Percentiles rank a stretch among this genome's conserved stretches.
These are phyloP conservation scores for Aspergillus brasiliensis DNA, from an alignment of 2,329 filamentous ascomycete genomes.

Conservation along the genomic window DNA sequence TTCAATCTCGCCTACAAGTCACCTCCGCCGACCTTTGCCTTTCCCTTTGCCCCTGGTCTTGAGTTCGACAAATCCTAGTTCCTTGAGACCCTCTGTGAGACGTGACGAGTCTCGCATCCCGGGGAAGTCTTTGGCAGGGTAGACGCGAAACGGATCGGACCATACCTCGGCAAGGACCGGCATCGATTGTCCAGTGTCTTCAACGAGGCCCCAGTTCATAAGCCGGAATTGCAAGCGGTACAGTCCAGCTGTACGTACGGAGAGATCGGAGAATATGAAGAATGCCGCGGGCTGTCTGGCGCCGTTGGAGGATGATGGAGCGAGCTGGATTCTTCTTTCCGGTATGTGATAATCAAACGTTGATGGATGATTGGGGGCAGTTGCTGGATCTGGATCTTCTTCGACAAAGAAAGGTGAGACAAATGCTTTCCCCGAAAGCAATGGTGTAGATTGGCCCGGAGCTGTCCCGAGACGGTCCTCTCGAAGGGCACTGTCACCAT, in stretches of 20 bases:
- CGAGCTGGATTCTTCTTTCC: conserved; percentile 3
- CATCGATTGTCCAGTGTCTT: conserved; percentile 38
- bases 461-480: conserved; percentile 19
- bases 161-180: conserved; percentile 43
- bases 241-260: conserved; percentile 47
- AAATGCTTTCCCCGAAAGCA: conserved; percentile 43
- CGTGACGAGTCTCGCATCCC: conserved; percentile 46
- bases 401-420: conserved; percentile 47
- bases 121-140: conserved; percentile 48
- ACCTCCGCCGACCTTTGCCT: conserved; percentile 35
- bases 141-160: conserved; percentile 47
- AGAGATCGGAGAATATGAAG: conserved; percentile 53
- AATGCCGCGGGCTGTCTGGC: conserved; percentile 42
- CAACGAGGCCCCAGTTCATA: conserved; percentile 44
- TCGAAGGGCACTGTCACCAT: conserved; percentile 14
- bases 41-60: conserved; percentile 43
- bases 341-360: conserved; percentile 15
- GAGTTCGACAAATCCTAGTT: conserved; percentile 44
- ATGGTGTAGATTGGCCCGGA: conserved; percentile 28
- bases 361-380: conserved; percentile 42
- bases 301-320: conserved; percentile 14
- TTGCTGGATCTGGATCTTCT: conserved; percentile 46
- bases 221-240: conserved; percentile 51
- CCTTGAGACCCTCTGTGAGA: conserved; percentile 42
- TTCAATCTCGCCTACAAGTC: background rate